A percentile compares a stretch with the other conserved stretches of the same genome.
Conservation (phyloP, 176 grass and related monocot species). For the Phragmites australis region DNA sequence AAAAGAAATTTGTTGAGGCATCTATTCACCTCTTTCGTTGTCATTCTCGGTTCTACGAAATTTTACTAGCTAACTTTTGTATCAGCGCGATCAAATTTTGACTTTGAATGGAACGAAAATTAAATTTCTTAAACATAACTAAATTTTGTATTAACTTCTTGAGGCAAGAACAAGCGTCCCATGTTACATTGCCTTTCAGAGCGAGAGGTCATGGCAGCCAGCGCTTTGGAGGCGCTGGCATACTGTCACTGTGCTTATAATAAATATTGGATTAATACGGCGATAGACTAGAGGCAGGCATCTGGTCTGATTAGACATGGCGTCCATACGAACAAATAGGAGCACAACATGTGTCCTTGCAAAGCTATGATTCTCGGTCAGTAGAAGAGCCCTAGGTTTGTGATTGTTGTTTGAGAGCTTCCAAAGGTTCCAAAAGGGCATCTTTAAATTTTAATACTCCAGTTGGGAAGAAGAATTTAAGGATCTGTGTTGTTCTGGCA, state of each 20-base stretch:
- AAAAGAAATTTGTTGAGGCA: too few relatives aligned
- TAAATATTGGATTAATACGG: constrained; percentile 42
- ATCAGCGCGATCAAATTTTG: too few relatives aligned
- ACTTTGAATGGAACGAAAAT: too few relatives aligned
- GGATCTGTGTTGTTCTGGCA: constrained; percentile 44
- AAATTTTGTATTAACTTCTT: too few relatives aligned
- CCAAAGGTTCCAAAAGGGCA: constrained; percentile 45
- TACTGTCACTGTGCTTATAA: constrained; percentile 50
- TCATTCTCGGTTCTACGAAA: too few relatives aligned
- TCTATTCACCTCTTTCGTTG: too few relatives aligned
- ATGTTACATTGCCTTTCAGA: constrained; percentile 33
- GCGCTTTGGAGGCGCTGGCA: constrained; percentile 59
- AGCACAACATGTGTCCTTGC: neutral
- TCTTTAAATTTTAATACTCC: constrained; percentile 36
- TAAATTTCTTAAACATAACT: too few relatives aligned
- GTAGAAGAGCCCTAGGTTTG: constrained; percentile 8
- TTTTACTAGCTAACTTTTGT: too few relatives aligned
- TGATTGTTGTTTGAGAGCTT: constrained; percentile 32
- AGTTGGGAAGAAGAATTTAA: constrained; percentile 33
- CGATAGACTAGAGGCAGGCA: constrained; percentile 30
- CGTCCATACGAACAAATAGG: constrained; percentile 40
- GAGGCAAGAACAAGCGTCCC: too few relatives aligned
- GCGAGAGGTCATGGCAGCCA: constrained; percentile 38
- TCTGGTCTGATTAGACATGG: constrained; percentile 48
- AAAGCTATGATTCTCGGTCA: neutral